A percentile compares a stretch with the other conserved stretches of the same genome.
These are phyloP conservation scores for Typha latifolia DNA, from an alignment of 176 grass and related monocot genomes.

Conservation along the genomic window DNA sequence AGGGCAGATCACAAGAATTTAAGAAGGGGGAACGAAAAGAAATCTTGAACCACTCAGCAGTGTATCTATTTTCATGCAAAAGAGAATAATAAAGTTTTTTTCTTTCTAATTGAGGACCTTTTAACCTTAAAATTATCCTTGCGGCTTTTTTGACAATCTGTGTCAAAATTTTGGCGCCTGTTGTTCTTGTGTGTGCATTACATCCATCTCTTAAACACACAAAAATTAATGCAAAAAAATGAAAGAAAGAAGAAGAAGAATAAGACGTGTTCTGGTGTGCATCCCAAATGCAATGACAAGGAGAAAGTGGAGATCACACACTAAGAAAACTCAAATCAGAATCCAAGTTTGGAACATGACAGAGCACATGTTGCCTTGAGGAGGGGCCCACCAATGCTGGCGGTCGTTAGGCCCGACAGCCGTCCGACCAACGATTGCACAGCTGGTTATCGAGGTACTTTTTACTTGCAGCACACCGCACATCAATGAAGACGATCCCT, in stretches of 20 bases:
- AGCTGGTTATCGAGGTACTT: conserved; percentile 35
- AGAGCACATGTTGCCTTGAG: conserved; percentile 27
- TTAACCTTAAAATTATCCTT: too few relatives aligned
- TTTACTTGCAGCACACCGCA: conserved; percentile 17
- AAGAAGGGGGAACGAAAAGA: too few relatives aligned
- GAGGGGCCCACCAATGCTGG: conserved; percentile 32
- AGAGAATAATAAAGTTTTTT: too few relatives aligned
- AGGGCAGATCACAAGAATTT: background rate
- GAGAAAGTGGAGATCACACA: background rate
- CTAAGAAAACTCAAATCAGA: background rate
- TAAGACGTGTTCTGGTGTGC: background rate
- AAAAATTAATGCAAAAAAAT: too few relatives aligned
- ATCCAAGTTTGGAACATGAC: conserved; percentile 12
- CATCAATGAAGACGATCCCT: conserved; percentile 25
- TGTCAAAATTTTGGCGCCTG: background rate
- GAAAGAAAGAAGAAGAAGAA: background rate
- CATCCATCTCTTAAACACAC: too few relatives aligned
- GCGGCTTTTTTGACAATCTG: too few relatives aligned
- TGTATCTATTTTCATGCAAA: too few relatives aligned
- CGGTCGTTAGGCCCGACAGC: conserved; percentile 42
- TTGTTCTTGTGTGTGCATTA: background rate
- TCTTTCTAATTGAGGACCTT: too few relatives aligned
- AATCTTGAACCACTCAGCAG: too few relatives aligned
- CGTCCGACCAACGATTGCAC: conserved; percentile 55
- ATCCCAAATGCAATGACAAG: background rate